Evolutionary conservation across 164 flowering plant species (phyloP).

Genomic region (Aristolochia fimbriata): DNA sequence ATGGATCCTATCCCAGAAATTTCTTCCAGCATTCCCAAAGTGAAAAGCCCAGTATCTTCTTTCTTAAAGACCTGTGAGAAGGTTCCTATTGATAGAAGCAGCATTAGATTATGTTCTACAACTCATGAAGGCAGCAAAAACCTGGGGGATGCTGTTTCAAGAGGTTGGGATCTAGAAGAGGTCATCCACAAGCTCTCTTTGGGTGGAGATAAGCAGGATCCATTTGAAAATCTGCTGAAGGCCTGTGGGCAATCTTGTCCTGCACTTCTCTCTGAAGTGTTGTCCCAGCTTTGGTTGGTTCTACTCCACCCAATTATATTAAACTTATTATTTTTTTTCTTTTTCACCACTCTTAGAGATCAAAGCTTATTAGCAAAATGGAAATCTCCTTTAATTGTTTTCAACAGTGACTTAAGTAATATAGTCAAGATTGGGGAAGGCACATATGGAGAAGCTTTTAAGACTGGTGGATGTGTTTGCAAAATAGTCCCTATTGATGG

Average conservation of each 20-base stretch:
- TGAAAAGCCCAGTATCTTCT: slow-evolving; percentile 33
- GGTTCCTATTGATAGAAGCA: slow-evolving; percentile 9
- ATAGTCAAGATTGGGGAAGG: slow-evolving; percentile 91
- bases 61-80: slow-evolving; percentile 4
- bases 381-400: neutral
- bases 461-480: slow-evolving; percentile 67
- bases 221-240: slow-evolving; percentile 43
- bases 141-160: slow-evolving; percentile 13
- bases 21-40: slow-evolving; percentile 13
- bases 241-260: slow-evolving; percentile 77
- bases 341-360: neutral
- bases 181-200: slow-evolving; percentile 56
- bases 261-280: slow-evolving; percentile 44
- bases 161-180: slow-evolving; percentile 34
- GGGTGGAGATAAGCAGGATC: slow-evolving; percentile 24
- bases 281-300: slow-evolving; percentile 62
- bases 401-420: slow-evolving; percentile 36
- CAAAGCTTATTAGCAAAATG: neutral
- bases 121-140: slow-evolving; percentile 8
- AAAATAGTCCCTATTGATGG: slow-evolving; percentile 95
- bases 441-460: slow-evolving; percentile 97
- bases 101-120: neutral
- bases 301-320: neutral
- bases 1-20: slow-evolving; percentile 21
- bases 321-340: neutral